phyloP scores from a whole-genome alignment of 208 protist species.

The Acanthamoeba royreba region DNA sequence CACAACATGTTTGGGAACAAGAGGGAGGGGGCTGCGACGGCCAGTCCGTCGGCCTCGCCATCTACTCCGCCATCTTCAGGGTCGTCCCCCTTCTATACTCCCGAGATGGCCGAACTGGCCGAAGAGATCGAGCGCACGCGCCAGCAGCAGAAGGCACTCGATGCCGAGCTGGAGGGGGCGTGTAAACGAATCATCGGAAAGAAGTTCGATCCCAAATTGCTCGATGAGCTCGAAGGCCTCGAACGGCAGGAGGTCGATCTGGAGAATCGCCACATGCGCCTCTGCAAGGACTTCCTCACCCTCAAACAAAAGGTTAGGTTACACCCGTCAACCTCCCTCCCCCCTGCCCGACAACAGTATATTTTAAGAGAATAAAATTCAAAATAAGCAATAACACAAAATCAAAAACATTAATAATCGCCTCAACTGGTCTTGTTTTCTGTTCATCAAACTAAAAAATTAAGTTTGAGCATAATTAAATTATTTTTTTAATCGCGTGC shows the following conservation, averaged over 20 bases:
- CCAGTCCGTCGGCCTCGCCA: no score
- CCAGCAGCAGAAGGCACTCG: neutral
- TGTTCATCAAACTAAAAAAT: no score
- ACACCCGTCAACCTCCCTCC: neutral
- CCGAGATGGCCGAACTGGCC: neutral
- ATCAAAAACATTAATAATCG: no score
- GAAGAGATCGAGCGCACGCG: neutral
- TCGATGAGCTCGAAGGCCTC: neutral
- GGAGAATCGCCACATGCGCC: neutral
- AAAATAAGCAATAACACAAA: no score
- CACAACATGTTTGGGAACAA: neutral
- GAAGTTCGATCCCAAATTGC: neutral
- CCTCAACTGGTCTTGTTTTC: no score
- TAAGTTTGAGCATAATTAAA: no score
- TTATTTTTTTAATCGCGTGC: no score
- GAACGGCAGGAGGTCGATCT: conserved; percentile 1
- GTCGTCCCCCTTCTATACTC: neutral
- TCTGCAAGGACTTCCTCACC: neutral
- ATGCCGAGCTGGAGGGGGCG: neutral
- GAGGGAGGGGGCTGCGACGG: neutral
- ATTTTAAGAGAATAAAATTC: no score
- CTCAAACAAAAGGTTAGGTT: neutral
- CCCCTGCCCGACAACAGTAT: neutral
- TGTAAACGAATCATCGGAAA: neutral
- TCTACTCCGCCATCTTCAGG: neutral